Base-by-base conservation (phyloP, 176 grass and related monocot genomes). In the Aegilops sharonensis region DNA sequence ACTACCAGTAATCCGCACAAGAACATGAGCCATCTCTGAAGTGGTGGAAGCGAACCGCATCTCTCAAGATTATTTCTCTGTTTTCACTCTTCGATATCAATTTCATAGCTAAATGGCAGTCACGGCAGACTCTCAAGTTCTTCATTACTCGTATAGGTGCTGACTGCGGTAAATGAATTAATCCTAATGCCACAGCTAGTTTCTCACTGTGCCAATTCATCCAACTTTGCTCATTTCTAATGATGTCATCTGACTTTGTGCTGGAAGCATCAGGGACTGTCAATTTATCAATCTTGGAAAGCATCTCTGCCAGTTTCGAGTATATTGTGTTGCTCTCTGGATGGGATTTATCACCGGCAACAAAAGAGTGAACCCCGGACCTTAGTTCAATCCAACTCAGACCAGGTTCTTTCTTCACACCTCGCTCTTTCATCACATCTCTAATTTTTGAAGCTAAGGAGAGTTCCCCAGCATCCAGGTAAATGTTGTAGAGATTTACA, bases 351-450 rank as follows among this genome's bases (percentile, higher is more conserved):
- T 92, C 88, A 78, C 90, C 88, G 1, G 78, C 90, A 78, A 95
- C 93, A 82, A 92, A 90, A 52, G 93, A 95, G 81, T 92, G 90
- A 82, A 95, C 77, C 20, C 82, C 79, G 32, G 57, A 87, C 40
- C 78, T 88, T 9, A 95, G 68, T 21, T 95, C 88, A 50, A 89
- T 92, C 90, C 90, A 95, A 72, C 93, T 95, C 31, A 95, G 85
- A 68, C 88, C 90, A 54, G 93, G 93, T 43, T 95, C 90, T 83
- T 95, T 95, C 86, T 90, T 95, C 48, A 92, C 93, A 0, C 88
- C 90, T 87, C 86, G 86, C 70, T 89, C 88, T 85, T 95, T 95
- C 93, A 95, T 95, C 71, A 92, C 17, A 61, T 95, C 83, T 76
- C 88, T 90, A 35, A 77, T 87, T 84, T 88, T 90, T 80, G 81